Conservation (phyloP, 2,329 filamentous ascomycete genomes). For the Didymosphaeria variabile region DNA sequence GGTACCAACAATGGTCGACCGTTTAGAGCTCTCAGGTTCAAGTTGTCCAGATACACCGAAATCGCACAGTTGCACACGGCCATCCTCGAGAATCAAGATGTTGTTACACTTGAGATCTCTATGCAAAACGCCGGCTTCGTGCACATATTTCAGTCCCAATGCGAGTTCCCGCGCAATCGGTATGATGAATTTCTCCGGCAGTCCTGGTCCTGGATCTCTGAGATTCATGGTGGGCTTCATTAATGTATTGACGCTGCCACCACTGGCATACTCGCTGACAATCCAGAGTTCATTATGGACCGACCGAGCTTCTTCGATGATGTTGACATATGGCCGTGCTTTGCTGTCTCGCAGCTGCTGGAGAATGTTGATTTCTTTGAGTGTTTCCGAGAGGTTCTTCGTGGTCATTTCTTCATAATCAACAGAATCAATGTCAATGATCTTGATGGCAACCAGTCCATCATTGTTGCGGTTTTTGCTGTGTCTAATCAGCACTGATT, state of each 20-base stretch:
- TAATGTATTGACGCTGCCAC: slow-evolving; percentile 77
- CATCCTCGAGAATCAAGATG: slow-evolving; percentile 79
- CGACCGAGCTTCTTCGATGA: slow-evolving; percentile 79
- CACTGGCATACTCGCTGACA: slow-evolving; percentile 85
- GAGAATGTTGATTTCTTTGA: slow-evolving; percentile 72
- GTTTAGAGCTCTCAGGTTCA: slow-evolving; percentile 77
- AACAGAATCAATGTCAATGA: slow-evolving; percentile 82
- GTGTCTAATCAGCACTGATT: slow-evolving; percentile 26
- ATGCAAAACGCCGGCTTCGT: slow-evolving; percentile 73
- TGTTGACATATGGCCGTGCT: slow-evolving; percentile 84
- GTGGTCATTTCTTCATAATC: slow-evolving; percentile 61
- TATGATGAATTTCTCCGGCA: slow-evolving; percentile 70
- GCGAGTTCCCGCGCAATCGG: slow-evolving; percentile 71
- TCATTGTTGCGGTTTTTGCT: slow-evolving; percentile 52
- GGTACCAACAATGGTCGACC: slow-evolving; percentile 82
- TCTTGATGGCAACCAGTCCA: slow-evolving; percentile 77
- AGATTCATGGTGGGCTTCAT: slow-evolving; percentile 57
- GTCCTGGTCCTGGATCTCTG: slow-evolving; percentile 40
- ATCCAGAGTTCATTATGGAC: slow-evolving; percentile 87
- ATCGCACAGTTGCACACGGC: slow-evolving; percentile 81
- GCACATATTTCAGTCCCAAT: slow-evolving; percentile 66
- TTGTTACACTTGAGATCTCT: slow-evolving; percentile 76
- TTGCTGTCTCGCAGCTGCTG: slow-evolving; percentile 77
- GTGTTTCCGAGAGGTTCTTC: slow-evolving; percentile 60
- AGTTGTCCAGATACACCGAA: slow-evolving; percentile 84